These are phyloP conservation scores for Ligustrum vulgare DNA, from an alignment of 257 asterid species.

Conservation along the genomic window DNA sequence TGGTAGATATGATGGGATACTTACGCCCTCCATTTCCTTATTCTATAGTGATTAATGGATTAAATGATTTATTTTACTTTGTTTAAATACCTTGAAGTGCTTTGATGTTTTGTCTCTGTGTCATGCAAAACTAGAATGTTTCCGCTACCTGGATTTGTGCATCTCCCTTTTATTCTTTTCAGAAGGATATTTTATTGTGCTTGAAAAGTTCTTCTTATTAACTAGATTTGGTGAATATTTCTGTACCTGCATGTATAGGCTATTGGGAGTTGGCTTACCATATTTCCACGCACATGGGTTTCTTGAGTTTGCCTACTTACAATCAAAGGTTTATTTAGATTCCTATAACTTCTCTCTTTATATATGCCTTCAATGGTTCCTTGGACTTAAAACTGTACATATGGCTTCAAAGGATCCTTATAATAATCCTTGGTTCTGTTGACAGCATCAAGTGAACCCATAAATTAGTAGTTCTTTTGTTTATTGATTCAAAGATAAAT, in stretches of 20 bases:
- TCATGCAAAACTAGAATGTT: not conserved
- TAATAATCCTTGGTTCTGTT: not conserved
- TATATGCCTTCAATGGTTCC: not conserved
- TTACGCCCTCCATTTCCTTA: constrained; percentile 1
- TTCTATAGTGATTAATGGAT: not conserved
- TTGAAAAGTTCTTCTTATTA: not conserved
- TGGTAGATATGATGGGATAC: constrained; percentile 64
- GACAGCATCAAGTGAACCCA: not conserved
- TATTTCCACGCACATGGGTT: not conserved
- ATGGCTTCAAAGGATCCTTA: not conserved
- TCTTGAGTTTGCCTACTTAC: not conserved
- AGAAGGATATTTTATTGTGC: not conserved
- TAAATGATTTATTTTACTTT: not conserved
- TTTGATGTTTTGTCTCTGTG: not conserved
- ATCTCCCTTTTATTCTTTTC: not conserved
- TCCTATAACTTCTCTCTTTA: not conserved
- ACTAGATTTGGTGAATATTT: not conserved
- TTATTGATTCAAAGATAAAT: too few relatives aligned
- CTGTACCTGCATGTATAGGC: not conserved
- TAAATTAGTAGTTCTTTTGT: not conserved
- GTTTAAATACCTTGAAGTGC: not conserved
- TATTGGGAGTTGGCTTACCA: not conserved
- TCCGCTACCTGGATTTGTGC: not conserved
- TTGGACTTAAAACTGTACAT: not conserved
- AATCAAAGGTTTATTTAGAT: too few relatives aligned